Evolutionary conservation across 441 rosid genomes (phyloP).

Genomic region (Pelargonium myrrhifolium): DNA sequence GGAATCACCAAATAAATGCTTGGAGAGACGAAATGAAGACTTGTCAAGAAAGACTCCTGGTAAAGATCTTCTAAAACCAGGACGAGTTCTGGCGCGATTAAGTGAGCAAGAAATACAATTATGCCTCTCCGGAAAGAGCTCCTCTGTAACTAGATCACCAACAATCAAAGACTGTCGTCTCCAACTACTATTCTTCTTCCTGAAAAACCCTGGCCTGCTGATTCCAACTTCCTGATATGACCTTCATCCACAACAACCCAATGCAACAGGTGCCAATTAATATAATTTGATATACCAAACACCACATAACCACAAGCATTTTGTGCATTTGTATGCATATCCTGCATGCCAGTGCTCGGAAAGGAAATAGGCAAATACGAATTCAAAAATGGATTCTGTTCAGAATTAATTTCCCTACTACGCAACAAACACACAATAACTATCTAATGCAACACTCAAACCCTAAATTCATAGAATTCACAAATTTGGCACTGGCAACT

Average conservation of each 20-base stretch:
- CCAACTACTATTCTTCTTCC: slow-evolving; percentile 31
- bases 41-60: slow-evolving; percentile 51
- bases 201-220: slow-evolving; percentile 24
- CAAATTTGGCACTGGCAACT: not conserved
- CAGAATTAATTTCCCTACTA: not conserved
- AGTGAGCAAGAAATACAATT: slow-evolving; percentile 42
- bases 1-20: slow-evolving; percentile 27
- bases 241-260: slow-evolving; percentile 32
- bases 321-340: not conserved
- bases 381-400: not conserved
- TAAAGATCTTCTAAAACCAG: slow-evolving; percentile 26
- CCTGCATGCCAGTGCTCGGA: not conserved
- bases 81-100: slow-evolving; percentile 31
- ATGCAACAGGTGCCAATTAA: not conserved
- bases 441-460: not conserved
- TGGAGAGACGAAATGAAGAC: slow-evolving; percentile 47
- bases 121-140: slow-evolving; percentile 26
- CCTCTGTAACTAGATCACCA: slow-evolving; percentile 24
- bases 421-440: not conserved
- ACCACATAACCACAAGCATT: not conserved
- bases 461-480: not conserved
- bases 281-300: not conserved
- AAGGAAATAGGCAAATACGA: no score
- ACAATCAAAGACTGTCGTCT: slow-evolving; percentile 30
- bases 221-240: slow-evolving; percentile 29